Base-by-base conservation (phyloP, 345 rosid species). In the Melastoma malabathricum region DNA sequence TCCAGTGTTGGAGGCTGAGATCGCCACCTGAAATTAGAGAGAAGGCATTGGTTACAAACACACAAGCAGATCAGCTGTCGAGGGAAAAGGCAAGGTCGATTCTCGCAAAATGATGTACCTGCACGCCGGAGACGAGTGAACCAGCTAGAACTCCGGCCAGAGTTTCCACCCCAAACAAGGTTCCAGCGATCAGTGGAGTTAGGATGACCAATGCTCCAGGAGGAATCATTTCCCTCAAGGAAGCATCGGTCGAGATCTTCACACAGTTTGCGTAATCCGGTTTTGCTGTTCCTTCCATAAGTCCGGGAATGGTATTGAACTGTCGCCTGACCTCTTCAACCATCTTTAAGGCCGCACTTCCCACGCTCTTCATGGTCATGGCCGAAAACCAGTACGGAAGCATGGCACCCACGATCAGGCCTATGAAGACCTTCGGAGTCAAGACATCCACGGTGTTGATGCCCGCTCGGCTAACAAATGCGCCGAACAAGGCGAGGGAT, bases 291-390 rank as follows among this genome's bases (percentile, higher is more conserved):
- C 92, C 86, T 70, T 83, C 90, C 74, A 79, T 75, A 3, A 79
- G 73, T 15, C 92, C 92, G 0, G 92, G 92, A 55, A 83, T 83
- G 6, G 84, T 55, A 22, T 83, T 68, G 77, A 83, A 83, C 18
- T 83, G 92, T 16, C 82, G 67, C 43, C 92, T 70, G 22, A 83
- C 92, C 55, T 77, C 92, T 67, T 83, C 84, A 0, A 83, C 84
- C 92, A 83, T 83, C 59, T 83, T 80, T 29, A 83, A 75, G 13
- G 84, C 86, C 25, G 79, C 74, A 51, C 71, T 83, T 49, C 92
- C 92, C 2, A 83, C 86, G 13, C 86, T 79, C 70, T 83, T 83
- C 92, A 83, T 80, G 56, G 86, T 77, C 86, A 72, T 72, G 60
- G 90, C 77, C 0, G 86, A 83, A 60, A 79, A 79, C 86, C 90